Base-by-base conservation (phyloP, 1,139 yeast genomes). In the Arxiozyma slooffiae region DNA sequence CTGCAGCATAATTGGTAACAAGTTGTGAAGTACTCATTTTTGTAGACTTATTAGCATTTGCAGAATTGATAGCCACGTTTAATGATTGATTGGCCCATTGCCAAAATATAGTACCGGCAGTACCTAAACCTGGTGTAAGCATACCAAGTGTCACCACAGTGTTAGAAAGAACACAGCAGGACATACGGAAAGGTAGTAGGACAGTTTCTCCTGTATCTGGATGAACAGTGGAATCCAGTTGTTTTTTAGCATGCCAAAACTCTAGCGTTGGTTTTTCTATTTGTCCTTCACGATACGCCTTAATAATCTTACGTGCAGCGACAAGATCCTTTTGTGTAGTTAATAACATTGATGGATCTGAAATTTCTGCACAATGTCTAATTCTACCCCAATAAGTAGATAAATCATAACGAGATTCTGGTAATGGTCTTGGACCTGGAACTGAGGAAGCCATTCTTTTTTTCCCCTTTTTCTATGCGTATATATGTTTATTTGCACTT, bases 131-230 rank as follows among this genome's bases (percentile, higher is more conserved):
- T 7, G 98, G 98, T 0, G 97, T 90, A 61, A 92, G 77, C 98
- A 92, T 92, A 59, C 98, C 98, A 3, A 87, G 90, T 14, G 98
- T 92, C 48, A 92, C 97, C 24, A 92, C 92, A 68, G 92, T 72
- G 68, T 92, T 92, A 16, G 96, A 87, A 52, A 92, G 74, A 21
- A 92, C 98, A 71, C 94, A 88, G 38, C 94, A 84, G 20, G 97
- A 89, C 98, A 92, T 92, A 69, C 98, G 79, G 71, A 92, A 92
- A 3, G 98, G 98, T 52, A 92, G 74, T 41, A 87, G 65, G 9
- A 92, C 97, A 3, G 95, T 85, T 61, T 87, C 92, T 0, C 97
- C 97, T 2, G 95, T 92, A 66, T 92, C 98, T 42, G 97, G 97
- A 66, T 90, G 97, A 46, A 88, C 78, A 0, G 96, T 81, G 0